Percentiles rank a stretch among this genome's conserved stretches.
Evolutionary conservation across 805 yeast species (phyloP).

Genomic region (Helenozyma rhizophorensis): DNA sequence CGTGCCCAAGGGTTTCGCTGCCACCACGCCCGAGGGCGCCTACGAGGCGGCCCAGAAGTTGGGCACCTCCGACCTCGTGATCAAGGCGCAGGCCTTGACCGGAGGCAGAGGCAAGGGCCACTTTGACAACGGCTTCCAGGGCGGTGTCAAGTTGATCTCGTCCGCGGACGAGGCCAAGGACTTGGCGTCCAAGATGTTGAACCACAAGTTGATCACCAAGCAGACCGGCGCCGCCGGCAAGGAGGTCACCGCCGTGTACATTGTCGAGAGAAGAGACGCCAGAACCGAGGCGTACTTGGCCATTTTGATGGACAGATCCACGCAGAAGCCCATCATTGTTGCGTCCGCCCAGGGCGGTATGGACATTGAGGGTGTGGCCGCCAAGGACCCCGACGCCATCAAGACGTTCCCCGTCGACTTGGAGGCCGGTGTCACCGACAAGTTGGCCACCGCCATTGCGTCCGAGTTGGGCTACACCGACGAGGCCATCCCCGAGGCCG

Average conservation of each 20-base stretch:
- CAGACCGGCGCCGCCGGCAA: slow-evolving; percentile 98
- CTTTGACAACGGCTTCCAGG: slow-evolving; percentile 91
- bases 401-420: slow-evolving; percentile 79
- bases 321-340: slow-evolving; percentile 87
- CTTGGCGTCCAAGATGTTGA: slow-evolving; percentile 83
- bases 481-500: slow-evolving; percentile 80
- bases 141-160: slow-evolving; percentile 90
- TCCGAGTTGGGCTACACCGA: slow-evolving; percentile 74
- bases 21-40: slow-evolving; percentile 87
- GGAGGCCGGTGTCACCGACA: slow-evolving; percentile 74
- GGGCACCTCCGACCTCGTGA: slow-evolving; percentile 76
- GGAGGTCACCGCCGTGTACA: slow-evolving; percentile 92
- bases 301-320: slow-evolving; percentile 88
- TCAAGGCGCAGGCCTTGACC: slow-evolving; percentile 97
- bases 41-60: slow-evolving; percentile 73
- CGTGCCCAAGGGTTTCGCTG: slow-evolving; percentile 88
- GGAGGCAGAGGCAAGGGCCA: slow-evolving; percentile 99
- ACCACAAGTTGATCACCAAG: slow-evolving; percentile 92
- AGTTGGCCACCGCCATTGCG: slow-evolving; percentile 73
- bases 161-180: slow-evolving; percentile 83
- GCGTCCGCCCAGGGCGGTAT: slow-evolving; percentile 99
- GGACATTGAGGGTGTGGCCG: slow-evolving; percentile 99
- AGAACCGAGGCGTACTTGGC: slow-evolving; percentile 94
- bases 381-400: slow-evolving; percentile 84
- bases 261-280: slow-evolving; percentile 92